phyloP scores from a whole-genome alignment of 169 alveolate genomes.

The Plasmodium coatneyi region DNA sequence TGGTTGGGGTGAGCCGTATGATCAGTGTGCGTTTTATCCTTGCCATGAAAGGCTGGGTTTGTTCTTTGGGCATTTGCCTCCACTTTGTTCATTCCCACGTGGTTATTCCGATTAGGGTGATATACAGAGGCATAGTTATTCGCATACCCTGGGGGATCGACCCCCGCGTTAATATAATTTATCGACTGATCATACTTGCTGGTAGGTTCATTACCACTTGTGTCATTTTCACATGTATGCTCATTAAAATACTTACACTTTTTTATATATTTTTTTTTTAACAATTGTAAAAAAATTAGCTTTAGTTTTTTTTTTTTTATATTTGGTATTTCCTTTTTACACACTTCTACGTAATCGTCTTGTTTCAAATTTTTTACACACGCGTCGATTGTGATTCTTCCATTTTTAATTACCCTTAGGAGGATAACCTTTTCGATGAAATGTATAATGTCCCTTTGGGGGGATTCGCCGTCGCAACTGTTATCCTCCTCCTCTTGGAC shows the following conservation, averaged over 20 bases:
- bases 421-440: slow-evolving; percentile 63
- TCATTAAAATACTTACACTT: slow-evolving; percentile 69
- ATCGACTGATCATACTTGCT: not conserved
- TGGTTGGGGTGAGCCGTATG: not conserved
- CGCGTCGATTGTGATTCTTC: slow-evolving; percentile 43
- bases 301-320: slow-evolving; percentile 18
- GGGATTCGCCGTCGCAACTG: not conserved
- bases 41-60: not conserved
- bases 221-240: slow-evolving; percentile 49
- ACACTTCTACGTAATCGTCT: slow-evolving; percentile 68
- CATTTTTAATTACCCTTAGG: slow-evolving; percentile 57
- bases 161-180: not conserved
- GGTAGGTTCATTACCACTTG: not conserved
- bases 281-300: slow-evolving; percentile 34
- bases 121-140: not conserved
- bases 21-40: not conserved
- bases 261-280: slow-evolving; percentile 56
- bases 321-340: slow-evolving; percentile 48
- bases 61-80: not conserved
- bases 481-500: not conserved
- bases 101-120: not conserved
- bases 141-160: not conserved
- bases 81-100: not conserved
- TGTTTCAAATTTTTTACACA: slow-evolving; percentile 27
- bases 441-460: not conserved